A percentile compares a stretch with the other conserved stretches of the same genome.
Evolutionary conservation across 768 basidiomycete species (phyloP).

Genomic region (Russula compacta): DNA sequence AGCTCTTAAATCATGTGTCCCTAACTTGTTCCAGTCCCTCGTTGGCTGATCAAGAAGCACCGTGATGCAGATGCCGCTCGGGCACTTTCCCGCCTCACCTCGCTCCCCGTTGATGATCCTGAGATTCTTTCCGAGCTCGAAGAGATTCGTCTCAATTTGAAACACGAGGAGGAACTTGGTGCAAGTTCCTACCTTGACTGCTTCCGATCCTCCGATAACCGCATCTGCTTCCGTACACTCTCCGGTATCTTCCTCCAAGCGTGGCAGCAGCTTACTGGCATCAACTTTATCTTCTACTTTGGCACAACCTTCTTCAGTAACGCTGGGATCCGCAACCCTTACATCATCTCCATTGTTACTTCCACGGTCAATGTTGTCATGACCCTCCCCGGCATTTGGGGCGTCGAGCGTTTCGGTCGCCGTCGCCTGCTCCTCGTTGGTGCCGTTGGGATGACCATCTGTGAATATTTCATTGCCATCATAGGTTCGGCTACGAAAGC

Average conservation of each 20-base stretch:
- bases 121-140: conserved; percentile 42
- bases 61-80: conserved; percentile 47
- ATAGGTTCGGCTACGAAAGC: conserved; percentile 41
- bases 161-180: conserved; percentile 53
- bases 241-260: conserved; percentile 77
- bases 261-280: conserved; percentile 74
- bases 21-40: conserved; percentile 45
- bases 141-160: conserved; percentile 51
- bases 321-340: conserved; percentile 36
- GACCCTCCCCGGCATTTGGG: conserved; percentile 73
- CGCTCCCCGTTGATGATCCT: conserved; percentile 42
- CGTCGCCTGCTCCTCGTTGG: conserved; percentile 72
- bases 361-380: conserved; percentile 71
- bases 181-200: conserved; percentile 57
- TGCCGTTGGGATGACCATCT: conserved; percentile 73
- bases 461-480: conserved; percentile 76
- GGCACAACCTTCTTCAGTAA: conserved; percentile 41
- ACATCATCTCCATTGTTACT: conserved; percentile 56
- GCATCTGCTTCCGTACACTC: conserved; percentile 67
- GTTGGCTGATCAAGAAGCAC: conserved; percentile 67
- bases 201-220: conserved; percentile 32
- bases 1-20: not conserved
- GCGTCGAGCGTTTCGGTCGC: conserved; percentile 77
- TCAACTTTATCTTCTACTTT: conserved; percentile 59
- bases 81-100: conserved; percentile 57